Percentiles rank a stretch among this genome's conserved stretches.
These are phyloP conservation scores for Plasmodium blacklocki DNA, from an alignment of 169 alveolate genomes.

Conservation along the genomic window DNA sequence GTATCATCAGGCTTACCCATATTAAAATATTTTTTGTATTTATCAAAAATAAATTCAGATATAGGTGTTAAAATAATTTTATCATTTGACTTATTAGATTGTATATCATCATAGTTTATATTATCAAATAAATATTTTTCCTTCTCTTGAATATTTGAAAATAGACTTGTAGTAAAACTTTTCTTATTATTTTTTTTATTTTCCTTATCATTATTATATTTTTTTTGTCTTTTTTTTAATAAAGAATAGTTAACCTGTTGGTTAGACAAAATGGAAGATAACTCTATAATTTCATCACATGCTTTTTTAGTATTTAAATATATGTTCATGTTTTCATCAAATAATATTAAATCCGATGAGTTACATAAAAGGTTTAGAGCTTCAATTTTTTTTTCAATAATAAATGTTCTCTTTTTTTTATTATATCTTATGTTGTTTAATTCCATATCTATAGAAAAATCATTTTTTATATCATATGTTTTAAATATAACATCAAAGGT, in stretches of 20 bases:
- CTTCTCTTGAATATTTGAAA: slow-evolving; percentile 8
- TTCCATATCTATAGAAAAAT: not conserved
- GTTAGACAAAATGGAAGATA: slow-evolving; percentile 56
- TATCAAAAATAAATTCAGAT: slow-evolving; percentile 70
- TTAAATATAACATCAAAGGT: not conserved
- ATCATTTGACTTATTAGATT: slow-evolving; percentile 50
- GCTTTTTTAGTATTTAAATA: slow-evolving; percentile 69
- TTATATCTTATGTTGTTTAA: not conserved
- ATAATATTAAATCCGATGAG: slow-evolving; percentile 50
- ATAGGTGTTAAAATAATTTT: slow-evolving; percentile 75
- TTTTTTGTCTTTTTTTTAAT: slow-evolving; percentile 46
- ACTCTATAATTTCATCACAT: slow-evolving; percentile 51
- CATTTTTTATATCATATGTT: not conserved
- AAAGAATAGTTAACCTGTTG: slow-evolving; percentile 33
- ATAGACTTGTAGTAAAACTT: not conserved
- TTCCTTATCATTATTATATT: slow-evolving; percentile 14
- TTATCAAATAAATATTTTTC: slow-evolving; percentile 54
- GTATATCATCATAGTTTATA: slow-evolving; percentile 72
- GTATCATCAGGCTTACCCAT: slow-evolving; percentile 77
- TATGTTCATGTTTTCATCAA: slow-evolving; percentile 36
- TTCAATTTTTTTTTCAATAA: slow-evolving; percentile 40
- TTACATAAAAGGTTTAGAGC: slow-evolving; percentile 11
- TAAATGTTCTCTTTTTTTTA: slow-evolving; percentile 30
- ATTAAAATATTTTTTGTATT: slow-evolving; percentile 60
- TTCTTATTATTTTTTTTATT: not conserved